Base-by-base conservation (phyloP, 345 rosid genomes). In the Eucalyptus pumila region DNA sequence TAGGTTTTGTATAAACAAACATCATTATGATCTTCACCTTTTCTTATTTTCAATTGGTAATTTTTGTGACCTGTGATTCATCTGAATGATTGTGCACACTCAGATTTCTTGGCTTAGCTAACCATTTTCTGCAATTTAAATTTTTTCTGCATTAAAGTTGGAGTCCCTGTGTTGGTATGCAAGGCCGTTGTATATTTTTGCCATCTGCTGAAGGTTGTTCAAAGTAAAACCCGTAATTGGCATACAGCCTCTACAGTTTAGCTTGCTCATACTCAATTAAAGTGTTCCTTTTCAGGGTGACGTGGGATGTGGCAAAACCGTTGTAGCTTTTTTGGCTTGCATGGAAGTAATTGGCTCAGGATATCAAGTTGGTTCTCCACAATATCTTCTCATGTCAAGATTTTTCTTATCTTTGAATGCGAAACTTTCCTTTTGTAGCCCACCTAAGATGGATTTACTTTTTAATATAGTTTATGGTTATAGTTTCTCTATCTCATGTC, bases 291-390 rank as follows among this genome's bases (percentile, higher is more conserved):
- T 92, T 48, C 91, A 98, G 99, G 99, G 99, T 86, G 99, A 98
- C 89, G 98, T 98, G 90, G 99, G 99, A 88, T 98, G 99, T 90
- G 98, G 99, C 85, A 98, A 98, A 95, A 98, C 99, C 14, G 96
- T 94, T 44, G 97, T 98, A 24, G 98, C 99, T 87, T 98, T 98
- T 92, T 92, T 98, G 93, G 98, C 99, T 48, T 98, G 99, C 89
- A 95, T 97, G 98, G 99, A 97, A 93, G 99, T 98, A 87, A 91
- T 95, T 93, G 95, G 94, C 88, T 93, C 96, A 90, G 99, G 99
- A 88, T 96, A 94, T 94, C 99, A 98, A 98, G 99, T 98, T 91
- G 80, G 94, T 90, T 89, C 27, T 52, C 62, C 42, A 48, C 54
- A 32, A 45, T 30, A 86, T 86, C 13, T 86, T 86, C 51, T 86